phyloP scores from a whole-genome alignment of 352 stramenopile species.

The Pythium sukuiense region DNA sequence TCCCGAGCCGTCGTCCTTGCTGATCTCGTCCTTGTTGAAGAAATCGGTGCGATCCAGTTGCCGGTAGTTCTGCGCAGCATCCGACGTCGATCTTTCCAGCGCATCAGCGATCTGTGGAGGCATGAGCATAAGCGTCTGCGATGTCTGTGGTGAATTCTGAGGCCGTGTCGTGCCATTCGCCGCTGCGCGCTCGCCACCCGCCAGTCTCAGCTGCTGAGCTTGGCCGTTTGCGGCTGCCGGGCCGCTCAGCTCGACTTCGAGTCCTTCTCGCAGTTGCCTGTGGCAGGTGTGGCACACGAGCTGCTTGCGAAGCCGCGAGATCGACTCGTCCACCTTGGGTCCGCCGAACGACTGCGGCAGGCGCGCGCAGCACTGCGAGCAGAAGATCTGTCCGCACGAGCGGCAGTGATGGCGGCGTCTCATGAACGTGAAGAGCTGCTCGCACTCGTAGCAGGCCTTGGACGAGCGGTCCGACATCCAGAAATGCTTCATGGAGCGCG shows the following conservation, averaged over 20 bases:
- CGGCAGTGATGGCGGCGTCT: conserved; percentile 78
- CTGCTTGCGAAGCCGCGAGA: conserved; percentile 74
- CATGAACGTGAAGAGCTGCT: conserved; percentile 84
- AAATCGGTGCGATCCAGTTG: conserved; percentile 65
- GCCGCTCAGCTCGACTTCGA: conserved; percentile 68
- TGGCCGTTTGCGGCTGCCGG: not conserved
- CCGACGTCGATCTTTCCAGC: conserved; percentile 58
- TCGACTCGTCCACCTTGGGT: conserved; percentile 76
- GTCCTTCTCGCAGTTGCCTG: conserved; percentile 73
- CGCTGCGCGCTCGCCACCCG: not conserved
- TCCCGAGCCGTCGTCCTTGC: conserved; percentile 39
- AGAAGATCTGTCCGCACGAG: conserved; percentile 87
- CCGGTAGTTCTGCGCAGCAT: conserved; percentile 54
- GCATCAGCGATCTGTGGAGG: conserved; percentile 70
- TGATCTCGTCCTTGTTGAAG: conserved; percentile 83
- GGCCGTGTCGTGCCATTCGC: conserved; percentile 25
- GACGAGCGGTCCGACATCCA: conserved; percentile 89
- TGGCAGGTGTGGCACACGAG: conserved; percentile 87
- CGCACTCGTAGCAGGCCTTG: conserved; percentile 83
- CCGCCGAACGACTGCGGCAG: conserved; percentile 78
- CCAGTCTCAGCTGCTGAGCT: conserved; percentile 14
- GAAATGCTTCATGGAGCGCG: conserved; percentile 83
- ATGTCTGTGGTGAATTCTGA: conserved; percentile 35
- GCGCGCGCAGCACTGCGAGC: conserved; percentile 73
- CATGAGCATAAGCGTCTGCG: conserved; percentile 76